phyloP scores from a whole-genome alignment of 2,329 filamentous ascomycete genomes.

The Blastomyces silverae region DNA sequence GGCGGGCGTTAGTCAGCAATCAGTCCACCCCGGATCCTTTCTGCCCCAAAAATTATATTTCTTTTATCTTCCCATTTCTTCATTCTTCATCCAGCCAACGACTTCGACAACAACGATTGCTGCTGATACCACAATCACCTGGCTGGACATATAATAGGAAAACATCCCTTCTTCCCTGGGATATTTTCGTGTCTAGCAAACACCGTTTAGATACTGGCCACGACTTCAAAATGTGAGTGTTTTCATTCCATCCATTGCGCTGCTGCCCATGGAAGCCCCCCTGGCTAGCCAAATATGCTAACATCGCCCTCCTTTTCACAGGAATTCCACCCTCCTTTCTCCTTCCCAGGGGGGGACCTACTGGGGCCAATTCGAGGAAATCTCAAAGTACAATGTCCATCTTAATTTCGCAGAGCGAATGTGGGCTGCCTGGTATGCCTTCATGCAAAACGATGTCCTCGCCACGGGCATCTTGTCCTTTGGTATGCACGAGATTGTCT shows the following conservation, averaged over 20 bases:
- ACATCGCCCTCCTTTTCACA: slow-evolving; percentile 22
- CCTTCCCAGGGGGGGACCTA: slow-evolving; percentile 48
- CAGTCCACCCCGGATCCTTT: not conserved
- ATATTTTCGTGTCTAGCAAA: not conserved
- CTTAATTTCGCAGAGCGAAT: slow-evolving; percentile 81
- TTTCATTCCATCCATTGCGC: not conserved
- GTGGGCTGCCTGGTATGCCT: slow-evolving; percentile 96
- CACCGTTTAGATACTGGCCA: slow-evolving; percentile 6
- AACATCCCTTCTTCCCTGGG: not conserved
- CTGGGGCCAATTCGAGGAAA: slow-evolving; percentile 59
- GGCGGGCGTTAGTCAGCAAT: not conserved
- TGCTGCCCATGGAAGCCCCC: not conserved
- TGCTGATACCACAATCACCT: not conserved
- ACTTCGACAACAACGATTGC: not conserved
- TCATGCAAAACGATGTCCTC: slow-evolving; percentile 94
- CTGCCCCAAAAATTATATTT: not conserved
- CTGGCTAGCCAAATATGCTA: not conserved
- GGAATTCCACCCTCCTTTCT: slow-evolving; percentile 45
- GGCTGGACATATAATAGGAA: not conserved
- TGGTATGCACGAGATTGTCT: slow-evolving; percentile 84
- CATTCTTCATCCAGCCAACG: not conserved
- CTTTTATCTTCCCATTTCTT: not conserved
- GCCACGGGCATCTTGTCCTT: slow-evolving; percentile 98
- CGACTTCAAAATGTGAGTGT: slow-evolving; percentile 25
- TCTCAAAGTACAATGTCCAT: slow-evolving; percentile 68